Evolutionary conservation across 2,329 filamentous ascomycete genomes (phyloP).

Genomic region (Penicillium sp.): DNA sequence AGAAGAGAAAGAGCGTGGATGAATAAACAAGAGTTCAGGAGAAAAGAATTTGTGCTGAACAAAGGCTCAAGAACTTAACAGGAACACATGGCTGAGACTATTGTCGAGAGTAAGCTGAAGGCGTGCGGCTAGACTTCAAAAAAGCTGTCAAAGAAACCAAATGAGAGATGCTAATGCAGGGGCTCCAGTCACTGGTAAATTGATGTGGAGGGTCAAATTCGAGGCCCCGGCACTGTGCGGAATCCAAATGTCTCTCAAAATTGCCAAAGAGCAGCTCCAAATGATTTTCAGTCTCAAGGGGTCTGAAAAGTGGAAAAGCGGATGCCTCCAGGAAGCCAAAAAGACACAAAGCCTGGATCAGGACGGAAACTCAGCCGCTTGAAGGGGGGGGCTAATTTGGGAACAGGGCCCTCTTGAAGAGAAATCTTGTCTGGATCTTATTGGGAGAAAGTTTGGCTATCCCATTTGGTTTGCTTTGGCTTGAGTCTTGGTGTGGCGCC

Average conservation of each 20-base stretch:
- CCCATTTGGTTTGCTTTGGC: not conserved
- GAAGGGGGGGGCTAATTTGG: slow-evolving; percentile 2
- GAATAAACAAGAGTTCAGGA: not conserved
- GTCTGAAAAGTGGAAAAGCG: not conserved
- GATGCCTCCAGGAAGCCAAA: not conserved
- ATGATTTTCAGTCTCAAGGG: not conserved
- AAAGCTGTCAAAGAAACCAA: slow-evolving; percentile 1
- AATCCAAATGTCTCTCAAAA: not conserved
- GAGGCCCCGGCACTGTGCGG: not conserved
- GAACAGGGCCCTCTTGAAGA: not conserved
- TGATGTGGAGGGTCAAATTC: not conserved
- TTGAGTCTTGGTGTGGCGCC: not conserved
- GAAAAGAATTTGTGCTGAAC: slow-evolving; percentile 3
- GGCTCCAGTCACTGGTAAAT: not conserved
- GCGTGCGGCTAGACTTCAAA: not conserved
- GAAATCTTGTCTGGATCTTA: not conserved
- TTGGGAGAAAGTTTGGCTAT: not conserved
- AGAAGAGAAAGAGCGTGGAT: slow-evolving; percentile 4
- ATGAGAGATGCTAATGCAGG: slow-evolving; percentile 7
- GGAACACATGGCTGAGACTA: slow-evolving; percentile 12
- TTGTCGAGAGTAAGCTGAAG: not conserved
- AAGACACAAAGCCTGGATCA: slow-evolving; percentile 4
- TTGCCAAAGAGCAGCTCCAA: not conserved
- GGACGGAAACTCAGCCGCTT: slow-evolving; percentile 8
- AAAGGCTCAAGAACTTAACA: not conserved